phyloP scores from a whole-genome alignment of 179 eudicot genomes.

The Patellifolia procumbens region DNA sequence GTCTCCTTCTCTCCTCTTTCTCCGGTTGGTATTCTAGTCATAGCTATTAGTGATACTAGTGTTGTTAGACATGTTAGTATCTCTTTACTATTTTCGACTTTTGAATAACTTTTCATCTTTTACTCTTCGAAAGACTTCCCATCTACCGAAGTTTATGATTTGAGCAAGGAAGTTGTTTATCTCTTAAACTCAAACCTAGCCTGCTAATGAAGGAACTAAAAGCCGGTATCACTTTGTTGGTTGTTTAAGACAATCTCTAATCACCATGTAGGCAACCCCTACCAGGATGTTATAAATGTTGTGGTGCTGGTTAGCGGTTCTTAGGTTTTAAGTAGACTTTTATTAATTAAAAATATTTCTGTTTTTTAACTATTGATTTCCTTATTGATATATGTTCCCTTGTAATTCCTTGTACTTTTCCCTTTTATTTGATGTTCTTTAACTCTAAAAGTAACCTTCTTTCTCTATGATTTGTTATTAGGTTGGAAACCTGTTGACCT shows the following conservation, averaged over 20 bases:
- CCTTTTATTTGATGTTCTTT: background rate
- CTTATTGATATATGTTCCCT: background rate
- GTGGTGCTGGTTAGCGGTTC: background rate
- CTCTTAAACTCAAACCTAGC: background rate
- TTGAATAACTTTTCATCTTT: background rate
- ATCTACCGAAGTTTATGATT: background rate
- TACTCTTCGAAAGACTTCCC: background rate
- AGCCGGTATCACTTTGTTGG: background rate
- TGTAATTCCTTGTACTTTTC: background rate
- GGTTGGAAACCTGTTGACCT: conserved; percentile 88
- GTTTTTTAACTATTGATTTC: background rate
- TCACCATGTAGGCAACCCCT: background rate
- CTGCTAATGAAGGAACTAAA: background rate
- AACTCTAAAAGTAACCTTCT: conserved; percentile 3
- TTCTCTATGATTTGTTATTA: conserved; percentile 20
- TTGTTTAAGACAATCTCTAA: background rate
- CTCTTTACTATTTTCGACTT: too few species aligned
- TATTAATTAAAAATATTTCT: background rate
- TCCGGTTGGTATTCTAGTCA: too few species aligned
- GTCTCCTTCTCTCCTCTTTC: too few species aligned
- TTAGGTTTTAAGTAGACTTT: background rate
- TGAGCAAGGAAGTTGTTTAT: background rate
- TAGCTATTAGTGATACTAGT: too few species aligned
- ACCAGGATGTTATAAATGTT: background rate
- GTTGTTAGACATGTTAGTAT: too few species aligned